Base-by-base conservation (phyloP, 306 rosid genomes). In the Sicyos baderoa region DNA sequence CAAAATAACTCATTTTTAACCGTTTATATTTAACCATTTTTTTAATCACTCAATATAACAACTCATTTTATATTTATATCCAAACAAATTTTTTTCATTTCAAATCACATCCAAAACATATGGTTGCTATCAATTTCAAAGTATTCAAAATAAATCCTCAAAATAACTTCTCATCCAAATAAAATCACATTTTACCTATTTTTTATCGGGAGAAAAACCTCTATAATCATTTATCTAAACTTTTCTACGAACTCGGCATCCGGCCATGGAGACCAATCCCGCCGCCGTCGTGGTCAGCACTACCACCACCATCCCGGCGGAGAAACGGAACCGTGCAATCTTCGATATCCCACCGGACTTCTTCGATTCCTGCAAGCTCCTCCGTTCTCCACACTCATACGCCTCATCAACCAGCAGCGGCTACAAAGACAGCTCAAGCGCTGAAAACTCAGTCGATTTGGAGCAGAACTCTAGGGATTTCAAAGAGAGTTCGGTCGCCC, bases 311-410 rank as follows among this genome's bases (percentile, higher is more conserved):
- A 37, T 37, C 17, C 27, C 75, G 32, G 76, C 73, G 52, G 95
- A 77, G 42, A 87, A 84, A 84, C 89, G 91, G 10, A 76, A 78
- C 54, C 88, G 86, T 78, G 86, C 95, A 0, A 57, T 92, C 53
- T 92, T 92, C 76, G 87, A 89, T 49, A 58, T 89, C 15, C 82
- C 86, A 1, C 14, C 84, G 1, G 55, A 68, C 73, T 89, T 86
- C 83, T 92, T 92, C 79, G 77, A 86, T 72, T 76, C 86, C 40
- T 82, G 84, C 68, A 79, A 63, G 49, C 83, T 92, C 66, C 83
- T 92, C 61, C 81, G 82, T 49, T 83, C 93, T 57, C 82, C 85
- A 8, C 83, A 83, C 77, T 82, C 78, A 5, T 54, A 53, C 32
- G 5, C 63, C 5, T 61, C 77, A 22, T 44, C 87, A 49, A 27